Percentiles rank a stretch among this genome's conserved stretches.
phyloP scores from a whole-genome alignment of 2,329 filamentous ascomycete genomes.

The Teratosphaeria destructans region DNA sequence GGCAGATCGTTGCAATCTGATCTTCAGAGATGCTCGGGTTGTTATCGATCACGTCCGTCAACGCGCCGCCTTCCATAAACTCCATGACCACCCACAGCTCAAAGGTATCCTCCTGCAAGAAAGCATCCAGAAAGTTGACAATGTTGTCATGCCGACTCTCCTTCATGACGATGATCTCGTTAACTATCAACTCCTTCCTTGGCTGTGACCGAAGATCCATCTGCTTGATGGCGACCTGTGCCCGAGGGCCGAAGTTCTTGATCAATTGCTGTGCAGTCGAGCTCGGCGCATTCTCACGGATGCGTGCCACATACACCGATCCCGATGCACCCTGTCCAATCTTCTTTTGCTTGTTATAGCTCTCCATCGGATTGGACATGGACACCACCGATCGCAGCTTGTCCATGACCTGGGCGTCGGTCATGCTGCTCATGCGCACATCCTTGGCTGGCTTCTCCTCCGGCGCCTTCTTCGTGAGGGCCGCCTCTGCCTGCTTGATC shows the following conservation, averaged over 20 bases:
- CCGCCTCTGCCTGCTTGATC: constrained; percentile 81
- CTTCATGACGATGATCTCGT: constrained; percentile 99
- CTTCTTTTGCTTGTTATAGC: constrained; percentile 99
- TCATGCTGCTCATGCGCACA: constrained; percentile 97
- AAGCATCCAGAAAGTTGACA: constrained; percentile 96
- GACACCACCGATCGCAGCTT: constrained; percentile 90
- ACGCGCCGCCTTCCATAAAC: constrained; percentile 95
- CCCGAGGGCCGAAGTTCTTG: constrained; percentile 65
- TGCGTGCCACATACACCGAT: constrained; percentile 93
- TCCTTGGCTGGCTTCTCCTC: constrained; percentile 75
- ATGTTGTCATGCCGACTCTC: constrained; percentile 97
- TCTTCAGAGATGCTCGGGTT: constrained; percentile 89
- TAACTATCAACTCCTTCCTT: constrained; percentile 95
- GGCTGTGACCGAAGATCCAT: constrained; percentile 98
- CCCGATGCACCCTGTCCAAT: constrained; percentile 97
- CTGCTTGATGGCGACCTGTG: constrained; percentile 96
- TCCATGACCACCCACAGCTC: constrained; percentile 99
- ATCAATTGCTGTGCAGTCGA: constrained; percentile 66
- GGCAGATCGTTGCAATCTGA: constrained; percentile 94
- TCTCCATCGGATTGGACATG: constrained; percentile 86
- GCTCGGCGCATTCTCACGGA: constrained; percentile 83
- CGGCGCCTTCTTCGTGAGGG: constrained; percentile 59
- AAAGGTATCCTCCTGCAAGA: constrained; percentile 84
- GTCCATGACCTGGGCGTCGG: constrained; percentile 92
- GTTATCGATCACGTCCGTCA: constrained; percentile 98